phyloP scores from a whole-genome alignment of 352 stramenopile genomes.

The Phytophthora meadii region DNA sequence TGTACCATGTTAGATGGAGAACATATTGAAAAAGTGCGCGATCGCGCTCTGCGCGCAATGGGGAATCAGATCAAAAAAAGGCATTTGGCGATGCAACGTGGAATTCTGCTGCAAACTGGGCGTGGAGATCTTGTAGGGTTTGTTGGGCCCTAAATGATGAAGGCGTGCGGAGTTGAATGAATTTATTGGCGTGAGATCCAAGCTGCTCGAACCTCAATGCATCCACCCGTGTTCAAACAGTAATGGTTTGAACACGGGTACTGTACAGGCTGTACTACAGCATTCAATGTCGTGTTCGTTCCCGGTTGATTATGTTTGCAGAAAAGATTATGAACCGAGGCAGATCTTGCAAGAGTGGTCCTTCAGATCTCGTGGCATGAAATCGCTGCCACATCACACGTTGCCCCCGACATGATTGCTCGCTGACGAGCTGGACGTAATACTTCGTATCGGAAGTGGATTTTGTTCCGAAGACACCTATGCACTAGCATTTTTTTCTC shows the following conservation, averaged over 20 bases:
- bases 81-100: constrained; percentile 23
- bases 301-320: background rate
- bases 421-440: background rate
- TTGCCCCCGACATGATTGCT: background rate
- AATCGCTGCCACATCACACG: background rate
- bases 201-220: too few species aligned
- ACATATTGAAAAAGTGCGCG: constrained; percentile 13
- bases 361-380: background rate
- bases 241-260: background rate
- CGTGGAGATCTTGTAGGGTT: constrained; percentile 13
- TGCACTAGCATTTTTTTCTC: constrained; percentile 1
- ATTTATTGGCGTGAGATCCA: too few species aligned
- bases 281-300: too few species aligned
- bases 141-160: constrained; percentile 4
- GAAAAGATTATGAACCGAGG: constrained; percentile 1
- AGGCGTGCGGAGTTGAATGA: too few species aligned
- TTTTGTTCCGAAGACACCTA: background rate
- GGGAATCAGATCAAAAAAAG: constrained; percentile 17
- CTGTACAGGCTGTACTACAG: too few species aligned
- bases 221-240: background rate
- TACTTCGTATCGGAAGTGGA: too few species aligned
- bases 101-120: constrained; percentile 12
- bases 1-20: constrained; percentile 20
- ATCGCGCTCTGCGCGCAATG: constrained; percentile 10
- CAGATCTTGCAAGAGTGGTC: constrained; percentile 4